Evolutionary conservation across 257 asterid genomes (phyloP), one percentile per base, ranked within the genome.

Genomic region (Nicotiana otophora): DNA sequence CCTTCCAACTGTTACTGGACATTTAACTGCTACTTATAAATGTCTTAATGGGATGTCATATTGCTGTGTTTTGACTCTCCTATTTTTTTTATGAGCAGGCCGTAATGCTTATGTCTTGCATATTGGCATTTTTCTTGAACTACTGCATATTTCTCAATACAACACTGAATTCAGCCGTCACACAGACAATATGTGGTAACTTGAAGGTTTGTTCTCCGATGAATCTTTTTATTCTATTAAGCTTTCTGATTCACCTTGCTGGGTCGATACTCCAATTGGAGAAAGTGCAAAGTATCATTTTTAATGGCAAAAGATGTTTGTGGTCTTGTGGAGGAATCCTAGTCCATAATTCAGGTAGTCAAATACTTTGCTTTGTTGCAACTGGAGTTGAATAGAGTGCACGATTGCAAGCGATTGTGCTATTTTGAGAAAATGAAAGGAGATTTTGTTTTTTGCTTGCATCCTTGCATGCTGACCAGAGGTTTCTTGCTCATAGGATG

Each of bases 101-200:
- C 46, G 93, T 96, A 54, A 53, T 96, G 91, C 86, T 90, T 76
- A 86, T 94, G 61, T 94, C 99, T 66, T 96, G 99, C 86, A 76
- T 96, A 75, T 85, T 94, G 84, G 98, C 97, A 30, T 95, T 94
- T 91, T 88, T 94, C 85, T 89, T 96, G 83, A 96, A 96, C 72
- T 96, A 96, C 81, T 85, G 92, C 19, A 88, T 94, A 31, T 94
- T 96, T 88, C 94, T 94, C 83, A 96, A 96, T 88, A 94, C 99
- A 2, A 92, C 98, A 83, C 93, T 94, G 67, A 96, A 96, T 83
- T 96, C 99, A 46, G 98, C 99, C 3, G 90, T 95, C 85, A 92
- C 98, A 10, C 98, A 96, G 93, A 93, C 99, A 67, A 92, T 96
- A 82, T 96, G 99, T 58, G 97, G 98, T 65, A 96, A 96, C 88